Percentiles rank a stretch among this genome's conserved stretches.
Evolutionary conservation across 2,329 filamentous ascomycete species (phyloP).

Genomic region (Parafenestella ontariensis): DNA sequence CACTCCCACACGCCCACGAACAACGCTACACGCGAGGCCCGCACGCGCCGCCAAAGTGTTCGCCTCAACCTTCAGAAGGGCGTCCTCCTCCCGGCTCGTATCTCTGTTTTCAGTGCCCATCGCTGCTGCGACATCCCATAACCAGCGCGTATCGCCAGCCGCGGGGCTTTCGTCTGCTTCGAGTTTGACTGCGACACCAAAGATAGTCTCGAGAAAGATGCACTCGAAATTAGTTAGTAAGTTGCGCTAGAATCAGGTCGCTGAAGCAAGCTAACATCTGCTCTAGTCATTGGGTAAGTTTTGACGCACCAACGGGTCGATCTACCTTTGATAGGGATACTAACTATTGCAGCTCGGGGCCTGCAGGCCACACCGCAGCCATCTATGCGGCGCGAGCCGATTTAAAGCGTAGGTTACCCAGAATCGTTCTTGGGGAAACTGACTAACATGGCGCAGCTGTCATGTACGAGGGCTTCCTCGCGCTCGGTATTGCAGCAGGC

Average conservation of each 20-base stretch:
- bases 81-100: constrained; percentile 67
- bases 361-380: constrained; percentile 95
- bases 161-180: constrained; percentile 52
- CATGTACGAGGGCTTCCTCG: constrained; percentile 97
- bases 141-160: constrained; percentile 61
- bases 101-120: constrained; percentile 76
- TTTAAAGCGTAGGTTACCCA: constrained; percentile 72
- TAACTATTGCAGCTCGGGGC: constrained; percentile 75
- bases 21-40: constrained; percentile 31
- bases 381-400: constrained; percentile 96
- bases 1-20: constrained; percentile 21
- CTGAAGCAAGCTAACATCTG: constrained; percentile 31
- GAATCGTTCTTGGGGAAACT: too few species aligned
- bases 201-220: constrained; percentile 67
- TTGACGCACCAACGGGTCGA: constrained; percentile 12
- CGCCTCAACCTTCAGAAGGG: constrained; percentile 79
- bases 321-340: constrained; percentile 31
- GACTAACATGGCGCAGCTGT: constrained; percentile 65
- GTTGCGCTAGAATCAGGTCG: constrained; percentile 48
- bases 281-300: constrained; percentile 47
- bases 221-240: constrained; percentile 90
- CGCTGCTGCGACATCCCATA: constrained; percentile 72
- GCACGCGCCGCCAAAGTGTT: constrained; percentile 81
- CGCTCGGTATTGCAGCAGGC: constrained; percentile 93
- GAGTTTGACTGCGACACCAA: constrained; percentile 26